Conservation (phyloP, 352 stramenopile species). For the Globisporangium lucens region DNA sequence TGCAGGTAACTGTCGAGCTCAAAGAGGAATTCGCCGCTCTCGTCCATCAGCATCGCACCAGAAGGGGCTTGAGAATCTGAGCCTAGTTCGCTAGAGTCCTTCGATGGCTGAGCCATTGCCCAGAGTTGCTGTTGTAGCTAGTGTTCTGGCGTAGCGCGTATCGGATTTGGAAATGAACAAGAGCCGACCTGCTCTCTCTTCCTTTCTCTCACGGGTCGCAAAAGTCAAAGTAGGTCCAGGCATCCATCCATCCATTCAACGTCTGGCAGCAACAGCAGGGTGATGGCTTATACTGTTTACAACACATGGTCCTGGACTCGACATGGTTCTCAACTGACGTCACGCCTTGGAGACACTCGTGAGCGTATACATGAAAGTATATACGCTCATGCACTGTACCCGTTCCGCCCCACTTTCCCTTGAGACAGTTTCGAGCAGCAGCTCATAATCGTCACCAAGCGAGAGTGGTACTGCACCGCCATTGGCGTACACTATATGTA, state of each 20-base stretch:
- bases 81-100: neutral
- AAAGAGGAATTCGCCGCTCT: conserved; percentile 25
- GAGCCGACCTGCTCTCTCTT: neutral
- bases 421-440: neutral
- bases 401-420: neutral
- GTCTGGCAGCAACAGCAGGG: no score
- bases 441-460: neutral
- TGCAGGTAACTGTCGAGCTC: conserved; percentile 47
- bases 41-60: neutral
- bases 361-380: neutral
- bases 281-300: neutral
- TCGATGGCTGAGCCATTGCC: neutral
- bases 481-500: neutral
- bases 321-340: neutral
- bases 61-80: neutral
- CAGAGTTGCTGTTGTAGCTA: neutral
- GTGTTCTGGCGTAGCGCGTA: neutral
- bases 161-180: neutral
- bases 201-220: neutral
- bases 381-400: neutral
- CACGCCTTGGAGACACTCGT: neutral
- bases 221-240: neutral
- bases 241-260: neutral
- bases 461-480: neutral
- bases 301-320: neutral